Percentiles rank a stretch among this genome's conserved stretches.
Evolutionary conservation across 1,139 yeast species (phyloP).

Genomic region (Tardiomyces blankii): DNA sequence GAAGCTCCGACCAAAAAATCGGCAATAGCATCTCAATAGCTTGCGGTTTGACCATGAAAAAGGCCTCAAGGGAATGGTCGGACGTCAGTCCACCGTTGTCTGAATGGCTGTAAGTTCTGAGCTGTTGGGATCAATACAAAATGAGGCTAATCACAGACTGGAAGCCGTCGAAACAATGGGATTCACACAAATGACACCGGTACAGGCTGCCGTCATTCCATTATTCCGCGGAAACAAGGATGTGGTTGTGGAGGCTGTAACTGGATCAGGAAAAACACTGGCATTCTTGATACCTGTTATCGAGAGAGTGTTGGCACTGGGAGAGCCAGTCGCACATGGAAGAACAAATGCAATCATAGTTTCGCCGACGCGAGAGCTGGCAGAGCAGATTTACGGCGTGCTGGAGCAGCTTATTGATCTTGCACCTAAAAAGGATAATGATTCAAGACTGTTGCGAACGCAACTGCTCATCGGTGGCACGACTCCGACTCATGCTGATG

Average conservation of each 20-base stretch:
- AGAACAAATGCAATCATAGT: constrained; percentile 62
- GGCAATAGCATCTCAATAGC: too few relatives aligned
- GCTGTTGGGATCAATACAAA: not conserved
- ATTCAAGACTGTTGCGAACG: constrained; percentile 38
- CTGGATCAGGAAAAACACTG: constrained; percentile 93
- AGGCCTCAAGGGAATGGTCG: constrained; percentile 19
- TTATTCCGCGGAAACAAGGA: constrained; percentile 80
- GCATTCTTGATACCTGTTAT: constrained; percentile 74
- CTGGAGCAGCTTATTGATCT: constrained; percentile 47
- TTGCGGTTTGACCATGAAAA: constrained; percentile 1
- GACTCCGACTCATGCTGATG: constrained; percentile 58
- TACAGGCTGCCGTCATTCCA: constrained; percentile 93
- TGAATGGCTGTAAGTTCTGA: constrained; percentile 19
- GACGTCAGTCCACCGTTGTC: constrained; percentile 17
- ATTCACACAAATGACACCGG: constrained; percentile 85
- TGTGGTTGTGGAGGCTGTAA: constrained; percentile 84
- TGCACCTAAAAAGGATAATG: constrained; percentile 35
- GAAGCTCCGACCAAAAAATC: too few relatives aligned
- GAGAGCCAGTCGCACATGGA: constrained; percentile 29
- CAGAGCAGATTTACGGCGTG: constrained; percentile 69
- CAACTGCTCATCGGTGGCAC: constrained; percentile 79
- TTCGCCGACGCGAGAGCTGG: constrained; percentile 89
- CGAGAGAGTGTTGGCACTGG: constrained; percentile 33
- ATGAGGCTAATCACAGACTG: constrained; percentile 1
- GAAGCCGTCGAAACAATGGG: constrained; percentile 64